These are phyloP conservation scores for Eucalyptus cladocalyx DNA, from an alignment of 345 rosid genomes.

Conservation along the genomic window DNA sequence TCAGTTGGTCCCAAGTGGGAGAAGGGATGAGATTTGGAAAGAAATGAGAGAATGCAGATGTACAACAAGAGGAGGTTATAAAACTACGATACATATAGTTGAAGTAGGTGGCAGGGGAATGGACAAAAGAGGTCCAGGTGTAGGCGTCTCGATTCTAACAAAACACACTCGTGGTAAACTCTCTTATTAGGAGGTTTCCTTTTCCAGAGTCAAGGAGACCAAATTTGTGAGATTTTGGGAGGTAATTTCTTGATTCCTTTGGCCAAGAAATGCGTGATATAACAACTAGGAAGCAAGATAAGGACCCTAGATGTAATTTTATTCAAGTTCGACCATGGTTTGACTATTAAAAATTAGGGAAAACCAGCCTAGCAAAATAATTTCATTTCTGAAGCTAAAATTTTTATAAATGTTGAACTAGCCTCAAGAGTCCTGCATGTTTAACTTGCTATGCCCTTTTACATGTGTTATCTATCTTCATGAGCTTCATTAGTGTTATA, in stretches of 20 bases:
- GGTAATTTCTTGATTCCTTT: neutral
- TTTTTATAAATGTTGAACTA: neutral
- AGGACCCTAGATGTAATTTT: neutral
- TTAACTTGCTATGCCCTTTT: neutral
- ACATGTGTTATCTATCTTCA: neutral
- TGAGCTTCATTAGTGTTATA: neutral
- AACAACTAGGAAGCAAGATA: neutral
- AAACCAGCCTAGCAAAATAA: neutral
- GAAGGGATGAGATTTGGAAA: neutral
- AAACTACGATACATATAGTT: no score
- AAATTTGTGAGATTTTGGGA: neutral
- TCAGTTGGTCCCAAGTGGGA: neutral
- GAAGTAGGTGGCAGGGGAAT: neutral
- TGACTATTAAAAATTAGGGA: neutral
- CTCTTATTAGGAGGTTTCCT: neutral
- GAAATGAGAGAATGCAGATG: neutral
- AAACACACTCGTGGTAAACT: neutral
- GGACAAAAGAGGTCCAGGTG: neutral
- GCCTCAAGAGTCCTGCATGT: neutral
- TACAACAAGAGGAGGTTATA: no score
- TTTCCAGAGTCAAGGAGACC: neutral
- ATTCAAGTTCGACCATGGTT: neutral
- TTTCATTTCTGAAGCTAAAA: neutral
- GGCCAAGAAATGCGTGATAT: neutral
- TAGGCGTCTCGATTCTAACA: neutral